Evolutionary conservation across 306 rosid genomes (phyloP).

Genomic region (Mimosa bimucronata): DNA sequence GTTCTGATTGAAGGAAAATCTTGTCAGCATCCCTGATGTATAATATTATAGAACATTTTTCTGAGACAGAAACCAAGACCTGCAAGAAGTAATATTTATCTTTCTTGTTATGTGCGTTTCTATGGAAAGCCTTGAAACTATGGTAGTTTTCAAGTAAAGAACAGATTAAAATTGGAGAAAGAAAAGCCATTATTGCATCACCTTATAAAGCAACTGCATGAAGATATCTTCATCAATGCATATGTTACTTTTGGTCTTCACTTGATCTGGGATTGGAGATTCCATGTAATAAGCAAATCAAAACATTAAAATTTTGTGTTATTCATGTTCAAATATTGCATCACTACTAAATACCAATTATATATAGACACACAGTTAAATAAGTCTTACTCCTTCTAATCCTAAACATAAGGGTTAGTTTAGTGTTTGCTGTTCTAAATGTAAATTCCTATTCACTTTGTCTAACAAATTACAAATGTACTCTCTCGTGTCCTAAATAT

Average conservation of each 20-base stretch:
- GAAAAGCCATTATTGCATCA: slow-evolving; percentile 40
- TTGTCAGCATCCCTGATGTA: slow-evolving; percentile 79
- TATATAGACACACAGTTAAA: too few species aligned
- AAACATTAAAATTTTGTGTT: too few species aligned
- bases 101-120: not conserved
- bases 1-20: slow-evolving; percentile 63
- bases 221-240: not conserved
- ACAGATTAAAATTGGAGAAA: slow-evolving; percentile 10
- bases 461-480: too few species aligned
- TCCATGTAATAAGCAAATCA: not conserved
- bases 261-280: not conserved
- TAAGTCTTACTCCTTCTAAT: too few species aligned
- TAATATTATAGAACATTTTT: slow-evolving; percentile 72
- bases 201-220: slow-evolving; percentile 54
- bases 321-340: not conserved
- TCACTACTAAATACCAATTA: too few species aligned
- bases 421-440: too few species aligned
- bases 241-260: not conserved
- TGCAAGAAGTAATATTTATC: slow-evolving; percentile 35
- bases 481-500: too few species aligned
- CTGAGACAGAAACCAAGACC: slow-evolving; percentile 78
- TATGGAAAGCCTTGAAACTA: not conserved
- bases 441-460: too few species aligned
- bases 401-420: too few species aligned
- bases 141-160: not conserved